phyloP scores from a whole-genome alignment of 805 yeast genomes.

The Saturnispora silvae region DNA sequence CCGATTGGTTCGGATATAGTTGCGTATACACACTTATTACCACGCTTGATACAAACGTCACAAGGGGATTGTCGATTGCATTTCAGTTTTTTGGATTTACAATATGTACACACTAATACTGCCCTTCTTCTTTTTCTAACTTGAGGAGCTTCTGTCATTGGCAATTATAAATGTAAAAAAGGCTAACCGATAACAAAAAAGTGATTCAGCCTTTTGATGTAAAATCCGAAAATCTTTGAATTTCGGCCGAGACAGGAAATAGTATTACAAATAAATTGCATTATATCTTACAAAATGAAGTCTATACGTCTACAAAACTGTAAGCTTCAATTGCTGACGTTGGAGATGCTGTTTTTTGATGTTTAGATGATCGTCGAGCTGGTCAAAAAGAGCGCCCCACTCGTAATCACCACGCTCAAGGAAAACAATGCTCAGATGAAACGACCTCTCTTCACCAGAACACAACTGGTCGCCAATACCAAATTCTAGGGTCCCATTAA shows the following conservation, averaged over 20 bases:
- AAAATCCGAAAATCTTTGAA: not conserved
- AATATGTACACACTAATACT: conserved; percentile 10
- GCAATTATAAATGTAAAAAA: not conserved
- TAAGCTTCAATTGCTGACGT: conserved; percentile 28
- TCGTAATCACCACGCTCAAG: conserved; percentile 74
- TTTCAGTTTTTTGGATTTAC: conserved; percentile 12
- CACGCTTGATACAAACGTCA: conserved; percentile 9
- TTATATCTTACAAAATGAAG: not conserved
- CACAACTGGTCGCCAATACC: conserved; percentile 33
- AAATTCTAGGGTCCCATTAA: conserved; percentile 63
- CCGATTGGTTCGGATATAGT: too few relatives aligned
- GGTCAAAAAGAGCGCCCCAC: conserved; percentile 60
- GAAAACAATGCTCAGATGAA: conserved; percentile 49
- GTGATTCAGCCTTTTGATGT: not conserved
- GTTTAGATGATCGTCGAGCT: conserved; percentile 19
- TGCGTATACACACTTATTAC: not conserved
- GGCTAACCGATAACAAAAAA: not conserved
- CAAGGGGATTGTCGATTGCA: conserved; percentile 14
- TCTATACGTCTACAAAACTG: conserved; percentile 9
- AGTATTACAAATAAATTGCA: not conserved
- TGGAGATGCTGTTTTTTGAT: conserved; percentile 28
- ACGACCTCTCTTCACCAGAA: conserved; percentile 32
- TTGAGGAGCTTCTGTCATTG: not conserved
- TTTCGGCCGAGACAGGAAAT: not conserved
- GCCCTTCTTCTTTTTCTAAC: conserved; percentile 2